Percentiles rank a stretch among this genome's conserved stretches.
Evolutionary conservation across 2,329 filamentous ascomycete species (phyloP).

Genomic region (Penicillium griseofulvum): DNA sequence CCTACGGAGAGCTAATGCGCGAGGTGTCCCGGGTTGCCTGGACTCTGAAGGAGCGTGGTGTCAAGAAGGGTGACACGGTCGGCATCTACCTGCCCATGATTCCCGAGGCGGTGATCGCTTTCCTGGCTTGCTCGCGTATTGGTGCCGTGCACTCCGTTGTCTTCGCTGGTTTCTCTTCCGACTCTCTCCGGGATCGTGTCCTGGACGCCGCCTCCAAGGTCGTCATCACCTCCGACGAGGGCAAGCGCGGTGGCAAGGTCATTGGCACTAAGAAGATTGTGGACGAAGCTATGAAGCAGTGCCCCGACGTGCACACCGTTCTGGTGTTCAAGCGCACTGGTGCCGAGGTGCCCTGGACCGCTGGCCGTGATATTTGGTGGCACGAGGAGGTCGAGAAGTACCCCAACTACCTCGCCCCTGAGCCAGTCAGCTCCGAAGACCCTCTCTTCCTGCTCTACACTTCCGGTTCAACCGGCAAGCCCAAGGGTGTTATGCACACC

Average conservation of each 20-base stretch:
- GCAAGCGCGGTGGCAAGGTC: slow-evolving; percentile 93
- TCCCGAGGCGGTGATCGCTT: slow-evolving; percentile 86
- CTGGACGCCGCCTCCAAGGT: slow-evolving; percentile 87
- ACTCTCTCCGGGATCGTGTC: slow-evolving; percentile 93
- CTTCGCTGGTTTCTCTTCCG: slow-evolving; percentile 95
- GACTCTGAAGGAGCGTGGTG: slow-evolving; percentile 90
- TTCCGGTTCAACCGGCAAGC: slow-evolving; percentile 95
- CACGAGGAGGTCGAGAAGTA: slow-evolving; percentile 98
- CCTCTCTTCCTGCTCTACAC: slow-evolving; percentile 97
- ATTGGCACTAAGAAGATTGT: slow-evolving; percentile 99
- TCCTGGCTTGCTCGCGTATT: slow-evolving; percentile 87
- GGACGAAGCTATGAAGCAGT: slow-evolving; percentile 94
- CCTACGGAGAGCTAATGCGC: slow-evolving; percentile 87
- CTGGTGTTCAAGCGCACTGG: slow-evolving; percentile 95
- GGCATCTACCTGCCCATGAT: slow-evolving; percentile 99
- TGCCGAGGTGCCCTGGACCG: slow-evolving; percentile 85
- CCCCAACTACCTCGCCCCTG: slow-evolving; percentile 86
- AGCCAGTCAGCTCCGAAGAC: slow-evolving; percentile 88
- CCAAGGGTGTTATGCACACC: slow-evolving; percentile 98
- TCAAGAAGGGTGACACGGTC: slow-evolving; percentile 95
- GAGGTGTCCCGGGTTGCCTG: slow-evolving; percentile 86
- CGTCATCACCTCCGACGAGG: slow-evolving; percentile 95
- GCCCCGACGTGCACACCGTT: slow-evolving; percentile 79
- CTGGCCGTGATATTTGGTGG: slow-evolving; percentile 93
- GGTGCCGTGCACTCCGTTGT: slow-evolving; percentile 96